Percentiles rank a stretch among this genome's conserved stretches.
Evolutionary conservation across 495 filamentous ascomycete genomes (phyloP).

Genomic region (Bombardia bombarda): DNA sequence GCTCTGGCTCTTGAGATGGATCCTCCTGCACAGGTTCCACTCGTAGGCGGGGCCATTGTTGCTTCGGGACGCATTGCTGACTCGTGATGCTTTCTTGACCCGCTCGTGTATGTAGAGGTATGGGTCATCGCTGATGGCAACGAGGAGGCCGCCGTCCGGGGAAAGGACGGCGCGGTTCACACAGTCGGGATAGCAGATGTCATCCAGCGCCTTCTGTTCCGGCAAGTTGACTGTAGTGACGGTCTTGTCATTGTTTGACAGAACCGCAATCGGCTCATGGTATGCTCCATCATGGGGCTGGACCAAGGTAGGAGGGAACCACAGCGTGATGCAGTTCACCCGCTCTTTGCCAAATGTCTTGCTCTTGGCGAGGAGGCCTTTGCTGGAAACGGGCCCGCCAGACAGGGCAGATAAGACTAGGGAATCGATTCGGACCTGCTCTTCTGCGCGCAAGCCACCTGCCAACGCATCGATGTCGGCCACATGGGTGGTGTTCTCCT

Average conservation of each 20-base stretch:
- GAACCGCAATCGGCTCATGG: slow-evolving; percentile 35
- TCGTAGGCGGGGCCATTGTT: slow-evolving; percentile 15
- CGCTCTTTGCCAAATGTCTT: slow-evolving; percentile 38
- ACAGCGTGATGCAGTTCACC: slow-evolving; percentile 50
- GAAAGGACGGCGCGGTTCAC: slow-evolving; percentile 93
- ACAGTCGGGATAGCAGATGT: slow-evolving; percentile 62
- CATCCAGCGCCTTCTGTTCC: slow-evolving; percentile 44
- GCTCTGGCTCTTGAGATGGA: slow-evolving; percentile 43
- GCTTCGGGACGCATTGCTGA: not conserved
- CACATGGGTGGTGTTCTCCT: slow-evolving; percentile 5
- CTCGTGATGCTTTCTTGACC: slow-evolving; percentile 8
- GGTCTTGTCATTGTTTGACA: slow-evolving; percentile 80
- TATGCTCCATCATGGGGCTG: slow-evolving; percentile 27
- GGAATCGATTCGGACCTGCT: slow-evolving; percentile 47
- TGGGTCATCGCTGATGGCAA: slow-evolving; percentile 79
- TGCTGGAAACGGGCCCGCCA: slow-evolving; percentile 28
- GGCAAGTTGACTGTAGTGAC: slow-evolving; percentile 68
- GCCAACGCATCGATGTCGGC: slow-evolving; percentile 18
- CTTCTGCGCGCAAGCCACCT: slow-evolving; percentile 33
- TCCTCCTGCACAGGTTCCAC: slow-evolving; percentile 33
- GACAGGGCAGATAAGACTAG: slow-evolving; percentile 12
- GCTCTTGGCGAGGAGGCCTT: slow-evolving; percentile 29
- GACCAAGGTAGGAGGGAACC: slow-evolving; percentile 31
- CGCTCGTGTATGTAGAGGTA: slow-evolving; percentile 71
- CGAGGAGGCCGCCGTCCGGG: slow-evolving; percentile 71